Conservation (phyloP, 1,284 basidiomycete genomes). For the Omphalotus olearius region DNA sequence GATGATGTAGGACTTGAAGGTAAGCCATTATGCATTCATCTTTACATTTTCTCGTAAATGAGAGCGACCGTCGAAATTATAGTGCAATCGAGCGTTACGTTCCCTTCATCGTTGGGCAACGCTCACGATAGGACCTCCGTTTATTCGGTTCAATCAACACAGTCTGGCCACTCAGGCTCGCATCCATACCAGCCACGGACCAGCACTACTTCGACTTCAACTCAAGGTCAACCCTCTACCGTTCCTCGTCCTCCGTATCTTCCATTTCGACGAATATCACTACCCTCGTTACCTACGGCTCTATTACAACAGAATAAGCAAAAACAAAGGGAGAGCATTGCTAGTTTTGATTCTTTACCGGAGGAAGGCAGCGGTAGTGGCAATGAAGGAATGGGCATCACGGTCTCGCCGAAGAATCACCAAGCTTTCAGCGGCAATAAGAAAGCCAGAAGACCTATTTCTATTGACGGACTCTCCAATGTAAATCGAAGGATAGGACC, state of each 20-base stretch:
- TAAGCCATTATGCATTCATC: too few relatives aligned
- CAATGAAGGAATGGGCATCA: constrained; percentile 11
- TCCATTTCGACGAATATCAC: constrained; percentile 74
- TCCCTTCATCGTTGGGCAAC: constrained; percentile 2
- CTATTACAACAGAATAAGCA: constrained; percentile 66
- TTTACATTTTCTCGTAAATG: too few relatives aligned
- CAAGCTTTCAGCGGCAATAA: neutral
- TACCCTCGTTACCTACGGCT: constrained; percentile 61
- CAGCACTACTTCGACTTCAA: constrained; percentile 7
- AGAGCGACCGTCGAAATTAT: too few relatives aligned
- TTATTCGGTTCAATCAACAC: constrained; percentile 8
- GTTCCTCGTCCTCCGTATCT: constrained; percentile 38
- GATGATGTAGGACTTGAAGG: too few relatives aligned
- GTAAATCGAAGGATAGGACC: constrained; percentile 3
- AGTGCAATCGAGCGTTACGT: neutral
- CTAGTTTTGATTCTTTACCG: constrained; percentile 19
- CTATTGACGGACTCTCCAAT: neutral
- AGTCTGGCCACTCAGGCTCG: constrained; percentile 4
- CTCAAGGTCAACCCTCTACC: constrained; percentile 12
- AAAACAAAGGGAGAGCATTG: constrained; percentile 43
- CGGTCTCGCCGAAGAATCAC: neutral
- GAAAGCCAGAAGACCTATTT: neutral
- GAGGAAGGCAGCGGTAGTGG: constrained; percentile 6
- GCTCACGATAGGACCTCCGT: constrained; percentile 4
- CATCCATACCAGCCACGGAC: neutral